phyloP scores from a whole-genome alignment of 1,284 basidiomycete species.

The Ganoderma meredithae region DNA sequence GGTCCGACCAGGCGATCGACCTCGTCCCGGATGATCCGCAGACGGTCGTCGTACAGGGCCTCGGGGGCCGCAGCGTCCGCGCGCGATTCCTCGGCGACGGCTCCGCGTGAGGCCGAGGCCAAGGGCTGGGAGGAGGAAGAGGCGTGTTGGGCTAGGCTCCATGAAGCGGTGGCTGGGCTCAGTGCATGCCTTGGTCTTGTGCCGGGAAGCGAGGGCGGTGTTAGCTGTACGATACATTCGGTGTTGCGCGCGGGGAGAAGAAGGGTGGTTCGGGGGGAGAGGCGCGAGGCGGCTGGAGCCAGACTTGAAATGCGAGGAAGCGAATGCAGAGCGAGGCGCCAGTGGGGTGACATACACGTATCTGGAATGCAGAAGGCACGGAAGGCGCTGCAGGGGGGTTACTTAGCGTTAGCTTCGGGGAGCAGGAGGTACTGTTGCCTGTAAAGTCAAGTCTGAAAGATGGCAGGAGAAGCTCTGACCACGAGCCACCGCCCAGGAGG shows the following conservation, averaged over 20 bases:
- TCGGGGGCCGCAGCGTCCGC: conserved; percentile 70
- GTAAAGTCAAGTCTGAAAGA: neutral
- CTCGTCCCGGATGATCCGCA: conserved; percentile 86
- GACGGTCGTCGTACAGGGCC: conserved; percentile 65
- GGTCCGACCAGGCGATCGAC: conserved; percentile 90
- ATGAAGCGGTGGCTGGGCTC: neutral
- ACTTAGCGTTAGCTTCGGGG: neutral
- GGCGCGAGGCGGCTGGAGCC: neutral
- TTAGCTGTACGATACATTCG: neutral
- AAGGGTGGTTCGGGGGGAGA: conserved; percentile 3
- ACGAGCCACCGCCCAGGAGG: neutral
- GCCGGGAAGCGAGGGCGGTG: neutral
- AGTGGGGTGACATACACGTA: neutral
- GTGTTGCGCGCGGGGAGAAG: neutral
- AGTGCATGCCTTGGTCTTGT: neutral
- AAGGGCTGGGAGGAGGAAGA: neutral
- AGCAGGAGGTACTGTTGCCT: neutral
- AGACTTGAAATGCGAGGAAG: neutral
- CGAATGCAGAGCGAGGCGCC: conserved; percentile 10
- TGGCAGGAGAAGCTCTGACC: neutral
- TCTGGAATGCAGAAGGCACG: conserved; percentile 1
- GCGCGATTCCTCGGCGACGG: conserved; percentile 80
- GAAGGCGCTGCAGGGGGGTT: neutral
- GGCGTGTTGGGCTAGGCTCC: neutral
- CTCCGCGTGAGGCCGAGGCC: conserved; percentile 46